phyloP scores from a whole-genome alignment of 1,284 basidiomycete genomes.

The Trichosporon sp. region DNA sequence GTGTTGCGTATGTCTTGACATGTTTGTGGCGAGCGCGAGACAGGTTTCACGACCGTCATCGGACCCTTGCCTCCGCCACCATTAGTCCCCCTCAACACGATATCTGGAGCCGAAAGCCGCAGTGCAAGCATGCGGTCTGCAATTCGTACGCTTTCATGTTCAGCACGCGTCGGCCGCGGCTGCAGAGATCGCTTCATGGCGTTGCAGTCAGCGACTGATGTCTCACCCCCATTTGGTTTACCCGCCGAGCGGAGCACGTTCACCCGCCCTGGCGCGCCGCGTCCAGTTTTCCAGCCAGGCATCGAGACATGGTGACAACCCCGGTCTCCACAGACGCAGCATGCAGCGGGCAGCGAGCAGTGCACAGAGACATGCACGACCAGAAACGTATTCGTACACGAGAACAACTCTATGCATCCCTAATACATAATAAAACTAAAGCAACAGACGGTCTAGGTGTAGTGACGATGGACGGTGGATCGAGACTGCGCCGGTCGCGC shows the following conservation, averaged over 20 bases:
- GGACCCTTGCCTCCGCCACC: too few species aligned
- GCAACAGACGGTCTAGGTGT: conserved; percentile 17
- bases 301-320: neutral
- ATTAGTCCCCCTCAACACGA: too few species aligned
- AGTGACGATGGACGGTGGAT: conserved; percentile 8
- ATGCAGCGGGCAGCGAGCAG: neutral
- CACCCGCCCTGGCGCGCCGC: neutral
- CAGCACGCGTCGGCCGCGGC: neutral
- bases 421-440: conserved; percentile 20
- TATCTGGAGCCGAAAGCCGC: too few species aligned
- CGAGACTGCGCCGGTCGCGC: neutral
- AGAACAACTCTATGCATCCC: conserved; percentile 18
- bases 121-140: too few species aligned
- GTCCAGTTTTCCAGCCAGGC: conserved; percentile 18
- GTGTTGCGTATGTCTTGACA: too few species aligned
- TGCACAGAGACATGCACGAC: neutral
- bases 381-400: neutral
- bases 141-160: neutral
- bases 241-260: conserved; percentile 7
- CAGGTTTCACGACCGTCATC: too few species aligned
- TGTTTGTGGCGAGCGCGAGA: too few species aligned
- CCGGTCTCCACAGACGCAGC: neutral
- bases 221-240: neutral
- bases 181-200: neutral
- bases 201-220: neutral